A percentile compares a stretch with the other conserved stretches of the same genome.
phyloP scores from a whole-genome alignment of 768 basidiomycete species.

The Pleurotus tuber-regium region DNA sequence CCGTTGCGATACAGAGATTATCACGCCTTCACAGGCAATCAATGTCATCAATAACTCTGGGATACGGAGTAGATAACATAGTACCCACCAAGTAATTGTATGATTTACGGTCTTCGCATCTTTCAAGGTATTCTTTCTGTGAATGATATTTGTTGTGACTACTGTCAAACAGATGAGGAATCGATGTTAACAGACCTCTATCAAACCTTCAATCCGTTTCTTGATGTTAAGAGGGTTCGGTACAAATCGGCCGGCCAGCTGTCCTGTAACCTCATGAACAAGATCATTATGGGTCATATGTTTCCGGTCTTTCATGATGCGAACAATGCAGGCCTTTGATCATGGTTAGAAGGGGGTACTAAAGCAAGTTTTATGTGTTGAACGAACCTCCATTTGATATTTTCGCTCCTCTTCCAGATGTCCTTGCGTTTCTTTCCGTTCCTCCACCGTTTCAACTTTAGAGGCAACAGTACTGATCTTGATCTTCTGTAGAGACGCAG shows the following conservation, averaged over 20 bases:
- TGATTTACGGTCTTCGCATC: constrained; percentile 83
- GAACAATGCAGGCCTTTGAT: constrained; percentile 90
- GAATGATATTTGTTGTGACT: neutral
- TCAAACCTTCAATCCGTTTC: constrained; percentile 88
- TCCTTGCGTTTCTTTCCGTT: constrained; percentile 86
- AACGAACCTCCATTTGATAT: constrained; percentile 82
- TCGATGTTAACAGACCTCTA: constrained; percentile 62
- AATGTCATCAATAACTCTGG: neutral
- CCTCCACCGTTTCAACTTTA: constrained; percentile 82
- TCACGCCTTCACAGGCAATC: constrained; percentile 10
- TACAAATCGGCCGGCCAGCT: constrained; percentile 79
- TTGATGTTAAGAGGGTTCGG: constrained; percentile 89
- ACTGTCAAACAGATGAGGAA: too few species aligned
- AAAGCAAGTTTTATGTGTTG: neutral
- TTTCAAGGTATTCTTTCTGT: constrained; percentile 94
- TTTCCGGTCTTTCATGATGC: constrained; percentile 97
- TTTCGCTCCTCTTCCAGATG: constrained; percentile 90
- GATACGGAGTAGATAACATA: neutral
- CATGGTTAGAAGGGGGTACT: constrained; percentile 1
- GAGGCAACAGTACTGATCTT: constrained; percentile 90
- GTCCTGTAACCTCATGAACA: constrained; percentile 86
- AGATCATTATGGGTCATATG: constrained; percentile 86
- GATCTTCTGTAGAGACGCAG: constrained; percentile 80
- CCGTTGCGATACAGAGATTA: neutral
- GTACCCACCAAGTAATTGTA: constrained; percentile 71